Evolutionary conservation across 805 yeast genomes (phyloP).

Genomic region (Barnettozyma sucrosica): DNA sequence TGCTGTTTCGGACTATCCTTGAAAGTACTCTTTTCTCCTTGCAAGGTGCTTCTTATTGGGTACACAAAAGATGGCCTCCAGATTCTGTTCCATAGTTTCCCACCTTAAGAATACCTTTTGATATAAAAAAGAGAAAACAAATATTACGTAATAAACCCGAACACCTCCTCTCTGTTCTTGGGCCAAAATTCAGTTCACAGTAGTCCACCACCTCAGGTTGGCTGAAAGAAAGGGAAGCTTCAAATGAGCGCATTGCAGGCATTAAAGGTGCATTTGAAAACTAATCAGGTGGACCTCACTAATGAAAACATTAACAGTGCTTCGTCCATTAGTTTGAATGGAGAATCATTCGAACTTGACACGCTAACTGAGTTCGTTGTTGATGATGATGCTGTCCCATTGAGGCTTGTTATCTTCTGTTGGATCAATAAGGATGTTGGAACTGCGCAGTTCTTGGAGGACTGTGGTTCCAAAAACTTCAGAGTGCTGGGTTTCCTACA

Average conservation of each 20-base stretch:
- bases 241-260: conserved; percentile 1
- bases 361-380: conserved; percentile 49
- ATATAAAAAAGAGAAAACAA: no score
- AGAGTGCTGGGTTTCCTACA: conserved; percentile 76
- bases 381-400: conserved; percentile 41
- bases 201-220: neutral
- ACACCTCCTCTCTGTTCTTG: neutral
- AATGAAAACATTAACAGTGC: conserved; percentile 34
- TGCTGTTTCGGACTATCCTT: no score
- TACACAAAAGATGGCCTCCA: no score
- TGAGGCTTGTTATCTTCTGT: conserved; percentile 65
- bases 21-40: no score
- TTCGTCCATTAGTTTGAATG: conserved; percentile 25
- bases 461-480: conserved; percentile 58
- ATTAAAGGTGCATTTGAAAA: neutral
- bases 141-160: neutral
- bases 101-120: no score
- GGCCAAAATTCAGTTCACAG: neutral
- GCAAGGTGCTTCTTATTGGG: no score
- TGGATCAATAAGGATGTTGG: conserved; percentile 71
- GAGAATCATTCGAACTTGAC: conserved; percentile 32
- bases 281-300: conserved; percentile 11
- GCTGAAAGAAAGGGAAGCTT: neutral
- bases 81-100: no score
- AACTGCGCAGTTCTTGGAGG: conserved; percentile 75